Percentiles rank a stretch among this genome's conserved stretches.
Evolutionary conservation across 208 protist genomes (phyloP).

Genomic region (Wallacemonas collosoma): DNA sequence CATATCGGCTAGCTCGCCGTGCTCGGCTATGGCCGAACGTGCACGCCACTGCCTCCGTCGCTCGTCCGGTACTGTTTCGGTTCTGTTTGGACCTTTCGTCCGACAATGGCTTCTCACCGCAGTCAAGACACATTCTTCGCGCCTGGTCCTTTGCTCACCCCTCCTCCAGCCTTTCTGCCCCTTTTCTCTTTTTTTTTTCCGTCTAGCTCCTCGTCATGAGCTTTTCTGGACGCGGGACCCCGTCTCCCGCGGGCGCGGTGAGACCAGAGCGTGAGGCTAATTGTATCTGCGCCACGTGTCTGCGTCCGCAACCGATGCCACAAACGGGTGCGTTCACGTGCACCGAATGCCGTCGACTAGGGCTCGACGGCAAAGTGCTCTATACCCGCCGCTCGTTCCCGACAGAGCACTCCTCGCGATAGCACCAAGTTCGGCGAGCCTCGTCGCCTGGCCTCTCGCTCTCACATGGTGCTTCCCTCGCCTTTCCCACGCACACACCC

Average conservation of each 20-base stretch:
- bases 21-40: no score
- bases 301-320: slow-evolving; percentile 57
- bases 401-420: slow-evolving; percentile 80
- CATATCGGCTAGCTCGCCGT: no score
- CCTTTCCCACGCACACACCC: no score
- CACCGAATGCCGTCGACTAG: slow-evolving; percentile 76
- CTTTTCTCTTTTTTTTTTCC: slow-evolving; percentile 20
- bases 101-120: no score
- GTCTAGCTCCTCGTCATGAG: slow-evolving; percentile 7
- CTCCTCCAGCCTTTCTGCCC: background rate
- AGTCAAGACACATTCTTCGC: no score
- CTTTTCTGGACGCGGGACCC: slow-evolving; percentile 8
- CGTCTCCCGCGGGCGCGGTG: background rate
- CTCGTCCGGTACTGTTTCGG: no score
- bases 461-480: no score
- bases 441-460: no score
- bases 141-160: background rate
- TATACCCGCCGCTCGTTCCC: slow-evolving; percentile 75
- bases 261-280: slow-evolving; percentile 21
- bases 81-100: no score
- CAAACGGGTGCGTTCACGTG: slow-evolving; percentile 76
- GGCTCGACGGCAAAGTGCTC: slow-evolving; percentile 76
- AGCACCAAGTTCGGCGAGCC: background rate
- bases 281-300: slow-evolving; percentile 83
- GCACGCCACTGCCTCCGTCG: no score